Evolutionary conservation across 1,284 basidiomycete genomes (phyloP), one percentile per base, ranked within the genome.

Genomic region (Fereydounia khargensis): DNA sequence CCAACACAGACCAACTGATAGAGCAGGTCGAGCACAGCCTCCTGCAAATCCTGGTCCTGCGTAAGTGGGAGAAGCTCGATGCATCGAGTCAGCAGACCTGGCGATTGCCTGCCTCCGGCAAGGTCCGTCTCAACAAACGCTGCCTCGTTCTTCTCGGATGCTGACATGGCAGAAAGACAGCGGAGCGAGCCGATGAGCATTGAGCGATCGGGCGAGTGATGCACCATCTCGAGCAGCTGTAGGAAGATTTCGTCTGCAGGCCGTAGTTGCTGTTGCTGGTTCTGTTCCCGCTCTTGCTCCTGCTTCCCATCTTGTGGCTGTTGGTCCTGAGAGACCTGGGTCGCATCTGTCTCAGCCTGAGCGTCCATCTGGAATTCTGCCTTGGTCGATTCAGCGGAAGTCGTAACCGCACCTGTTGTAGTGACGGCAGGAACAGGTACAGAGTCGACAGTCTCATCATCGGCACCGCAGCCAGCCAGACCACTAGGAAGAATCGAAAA

Each of bases 1-100:
- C 58, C 63, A 17, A 65, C 63, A 37, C 57, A 50, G 23, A 62
- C 47, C 4, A 70, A 42, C 48, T 74, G 72, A 33, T 70, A 71
- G 24, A 74, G 47, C 14, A 73, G 47, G 20, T 74, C 72, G 23
- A 71, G 47, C 6, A 42, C 57, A 10, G 62, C 59, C 38, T 74
- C 72, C 24, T 65, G 49, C 43, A 74, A 51, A 30, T 73, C 68
- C 0, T 46, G 47, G 42, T 74, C 67, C 23, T 61, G 49, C 6
- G 62, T 68, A 16, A 74, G 42, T 3, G 66, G 63, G 17, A 74
- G 52, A 35, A 74, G 47, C 25, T 61, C 47, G 24, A 74, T 35
- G 46, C 70, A 69, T 16, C 65, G 58, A 6, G 46, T 35, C 34
- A 68, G 42, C 7, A 74, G 51, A 8, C 58, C 56, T 3, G 65